Evolutionary conservation across 441 rosid species (phyloP).

Genomic region (Eutrema salsugineum): DNA sequence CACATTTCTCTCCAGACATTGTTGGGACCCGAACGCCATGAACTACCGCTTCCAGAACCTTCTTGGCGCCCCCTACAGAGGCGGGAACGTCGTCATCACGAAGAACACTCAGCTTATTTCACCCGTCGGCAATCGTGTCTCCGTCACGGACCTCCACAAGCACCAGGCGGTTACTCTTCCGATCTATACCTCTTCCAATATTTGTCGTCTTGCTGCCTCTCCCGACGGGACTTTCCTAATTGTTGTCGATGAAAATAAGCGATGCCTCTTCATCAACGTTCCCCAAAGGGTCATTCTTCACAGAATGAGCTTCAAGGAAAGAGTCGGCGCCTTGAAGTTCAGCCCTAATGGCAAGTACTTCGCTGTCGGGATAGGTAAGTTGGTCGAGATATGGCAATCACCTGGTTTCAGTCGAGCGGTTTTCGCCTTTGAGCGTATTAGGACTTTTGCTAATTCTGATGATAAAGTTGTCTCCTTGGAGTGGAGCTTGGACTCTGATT

Average conservation of each 20-base stretch:
- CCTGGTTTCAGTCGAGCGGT: slow-evolving; percentile 78
- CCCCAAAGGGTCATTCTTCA: slow-evolving; percentile 74
- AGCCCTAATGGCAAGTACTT: slow-evolving; percentile 75
- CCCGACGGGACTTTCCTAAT: slow-evolving; percentile 79
- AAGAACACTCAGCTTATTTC: slow-evolving; percentile 70
- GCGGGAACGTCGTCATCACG: slow-evolving; percentile 70
- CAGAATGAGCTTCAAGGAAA: slow-evolving; percentile 58
- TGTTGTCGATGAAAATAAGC: slow-evolving; percentile 71
- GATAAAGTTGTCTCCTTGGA: slow-evolving; percentile 64
- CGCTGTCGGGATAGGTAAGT: slow-evolving; percentile 54
- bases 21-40: slow-evolving; percentile 38
- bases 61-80: slow-evolving; percentile 89
- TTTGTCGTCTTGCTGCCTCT: slow-evolving; percentile 72
- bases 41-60: slow-evolving; percentile 82
- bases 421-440: slow-evolving; percentile 69
- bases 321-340: slow-evolving; percentile 58
- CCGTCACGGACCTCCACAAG: slow-evolving; percentile 81
- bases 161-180: slow-evolving; percentile 75
- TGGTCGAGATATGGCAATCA: slow-evolving; percentile 75
- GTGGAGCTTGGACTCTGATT: slow-evolving; percentile 79
- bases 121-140: slow-evolving; percentile 85
- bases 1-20: background rate
- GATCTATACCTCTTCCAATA: slow-evolving; percentile 64
- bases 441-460: slow-evolving; percentile 77
- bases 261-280: slow-evolving; percentile 78